phyloP scores from a whole-genome alignment of 306 rosid genomes.

The Lablab purpureus region DNA sequence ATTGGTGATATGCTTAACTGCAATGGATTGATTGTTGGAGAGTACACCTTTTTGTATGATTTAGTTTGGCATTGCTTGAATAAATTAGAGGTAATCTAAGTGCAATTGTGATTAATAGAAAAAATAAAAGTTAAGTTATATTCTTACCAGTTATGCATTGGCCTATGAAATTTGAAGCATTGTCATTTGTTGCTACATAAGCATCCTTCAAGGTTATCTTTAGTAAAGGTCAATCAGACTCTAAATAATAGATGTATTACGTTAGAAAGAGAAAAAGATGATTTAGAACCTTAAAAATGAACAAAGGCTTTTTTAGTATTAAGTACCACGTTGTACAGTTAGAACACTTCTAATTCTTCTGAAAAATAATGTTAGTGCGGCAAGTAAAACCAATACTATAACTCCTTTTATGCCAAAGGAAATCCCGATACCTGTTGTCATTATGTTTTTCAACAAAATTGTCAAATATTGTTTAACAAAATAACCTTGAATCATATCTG shows the following conservation, averaged over 20 bases:
- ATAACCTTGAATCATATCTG: not conserved
- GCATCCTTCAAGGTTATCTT: constrained; percentile 57
- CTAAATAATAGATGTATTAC: constrained; percentile 42
- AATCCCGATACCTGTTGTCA: constrained; percentile 54
- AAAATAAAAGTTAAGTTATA: constrained; percentile 20
- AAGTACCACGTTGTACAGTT: constrained; percentile 35
- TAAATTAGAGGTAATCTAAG: not conserved
- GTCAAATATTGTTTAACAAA: not conserved
- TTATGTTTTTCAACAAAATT: constrained; percentile 28
- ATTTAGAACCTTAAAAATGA: not conserved
- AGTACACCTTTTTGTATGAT: constrained; percentile 52
- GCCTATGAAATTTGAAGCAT: constrained; percentile 63
- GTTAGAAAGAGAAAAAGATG: constrained; percentile 28
- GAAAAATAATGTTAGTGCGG: constrained; percentile 40
- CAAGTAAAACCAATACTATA: constrained; percentile 37
- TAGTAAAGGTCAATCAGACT: constrained; percentile 42
- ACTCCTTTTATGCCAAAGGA: constrained; percentile 48
- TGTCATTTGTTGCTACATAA: constrained; percentile 57
- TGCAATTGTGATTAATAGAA: not conserved
- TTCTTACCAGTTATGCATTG: constrained; percentile 72
- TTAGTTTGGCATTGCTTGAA: constrained; percentile 8
- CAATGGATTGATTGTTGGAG: constrained; percentile 61
- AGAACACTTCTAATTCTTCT: constrained; percentile 38
- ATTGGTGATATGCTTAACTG: constrained; percentile 68
- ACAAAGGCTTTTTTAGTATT: constrained; percentile 4